Evolutionary conservation across 192 early-diverging fungal species (phyloP).

Genomic region (Coemansia sp.): DNA sequence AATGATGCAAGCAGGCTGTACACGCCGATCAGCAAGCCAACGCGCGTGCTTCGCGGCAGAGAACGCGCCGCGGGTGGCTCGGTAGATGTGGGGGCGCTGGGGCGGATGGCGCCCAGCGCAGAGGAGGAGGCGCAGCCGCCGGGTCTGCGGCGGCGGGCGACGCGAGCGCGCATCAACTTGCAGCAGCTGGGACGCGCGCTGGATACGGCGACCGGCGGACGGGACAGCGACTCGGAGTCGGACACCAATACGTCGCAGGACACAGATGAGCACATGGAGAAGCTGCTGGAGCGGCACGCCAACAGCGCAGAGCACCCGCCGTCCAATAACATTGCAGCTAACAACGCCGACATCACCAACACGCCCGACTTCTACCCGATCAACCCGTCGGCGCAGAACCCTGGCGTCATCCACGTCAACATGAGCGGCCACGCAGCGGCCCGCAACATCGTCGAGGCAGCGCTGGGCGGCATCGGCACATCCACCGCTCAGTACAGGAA

Average conservation of each 20-base stretch:
- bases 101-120: background rate
- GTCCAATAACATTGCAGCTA: constrained; percentile 43
- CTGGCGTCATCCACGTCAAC: constrained; percentile 49
- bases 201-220: constrained; percentile 17
- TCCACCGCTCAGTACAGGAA: constrained; percentile 21
- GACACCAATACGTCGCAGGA: constrained; percentile 14
- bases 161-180: constrained; percentile 28
- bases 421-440: constrained; percentile 52
- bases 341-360: constrained; percentile 46
- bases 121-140: constrained; percentile 6
- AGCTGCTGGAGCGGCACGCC: constrained; percentile 32
- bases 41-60: constrained; percentile 1
- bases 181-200: constrained; percentile 29
- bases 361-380: constrained; percentile 40
- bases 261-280: constrained; percentile 43
- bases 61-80: background rate
- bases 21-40: constrained; percentile 12
- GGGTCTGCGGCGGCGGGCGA: constrained; percentile 40
- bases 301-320: constrained; percentile 33
- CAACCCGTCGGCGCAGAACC: constrained; percentile 48
- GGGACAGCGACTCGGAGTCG: constrained; percentile 20
- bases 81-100: background rate
- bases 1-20: constrained; percentile 16
- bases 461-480: constrained; percentile 38
- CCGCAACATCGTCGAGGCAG: constrained; percentile 47